These are phyloP conservation scores for Petasospora rhodanensis DNA, from an alignment of 1,139 yeast species.

Conservation along the genomic window DNA sequence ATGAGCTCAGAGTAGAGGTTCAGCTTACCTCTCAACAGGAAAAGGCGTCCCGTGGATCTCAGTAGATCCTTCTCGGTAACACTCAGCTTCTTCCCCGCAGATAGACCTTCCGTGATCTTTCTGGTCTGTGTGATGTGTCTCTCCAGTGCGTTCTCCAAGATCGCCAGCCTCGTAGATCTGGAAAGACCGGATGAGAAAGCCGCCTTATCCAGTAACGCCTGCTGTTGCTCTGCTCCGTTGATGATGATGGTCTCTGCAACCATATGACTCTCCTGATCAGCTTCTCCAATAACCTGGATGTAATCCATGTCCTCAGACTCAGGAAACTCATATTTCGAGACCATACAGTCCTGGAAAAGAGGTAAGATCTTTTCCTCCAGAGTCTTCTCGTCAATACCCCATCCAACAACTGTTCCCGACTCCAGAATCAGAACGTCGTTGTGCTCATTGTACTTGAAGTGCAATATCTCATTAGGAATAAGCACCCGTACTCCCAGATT, in stretches of 20 bases:
- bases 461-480: slow-evolving; percentile 72
- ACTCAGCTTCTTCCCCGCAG: slow-evolving; percentile 56
- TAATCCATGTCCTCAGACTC: slow-evolving; percentile 90
- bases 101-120: slow-evolving; percentile 58
- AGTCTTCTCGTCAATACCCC: slow-evolving; percentile 63
- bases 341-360: slow-evolving; percentile 42
- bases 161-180: slow-evolving; percentile 78
- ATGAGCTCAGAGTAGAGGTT: slow-evolving; percentile 85
- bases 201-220: slow-evolving; percentile 66
- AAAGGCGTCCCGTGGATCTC: slow-evolving; percentile 65
- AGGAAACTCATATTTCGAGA: slow-evolving; percentile 42
- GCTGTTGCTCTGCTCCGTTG: slow-evolving; percentile 42
- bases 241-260: slow-evolving; percentile 69
- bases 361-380: slow-evolving; percentile 41
- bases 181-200: slow-evolving; percentile 89
- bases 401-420: slow-evolving; percentile 75
- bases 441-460: slow-evolving; percentile 32
- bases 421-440: slow-evolving; percentile 59
- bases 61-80: slow-evolving; percentile 62
- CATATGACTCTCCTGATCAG: slow-evolving; percentile 29
- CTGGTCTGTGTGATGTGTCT: slow-evolving; percentile 59
- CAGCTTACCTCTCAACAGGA: slow-evolving; percentile 72
- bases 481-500: slow-evolving; percentile 26
- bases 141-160: slow-evolving; percentile 70
- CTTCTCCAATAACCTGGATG: slow-evolving; percentile 43